Base-by-base conservation (phyloP, 139 green algal species). In the Yamagishiella unicocca region DNA sequence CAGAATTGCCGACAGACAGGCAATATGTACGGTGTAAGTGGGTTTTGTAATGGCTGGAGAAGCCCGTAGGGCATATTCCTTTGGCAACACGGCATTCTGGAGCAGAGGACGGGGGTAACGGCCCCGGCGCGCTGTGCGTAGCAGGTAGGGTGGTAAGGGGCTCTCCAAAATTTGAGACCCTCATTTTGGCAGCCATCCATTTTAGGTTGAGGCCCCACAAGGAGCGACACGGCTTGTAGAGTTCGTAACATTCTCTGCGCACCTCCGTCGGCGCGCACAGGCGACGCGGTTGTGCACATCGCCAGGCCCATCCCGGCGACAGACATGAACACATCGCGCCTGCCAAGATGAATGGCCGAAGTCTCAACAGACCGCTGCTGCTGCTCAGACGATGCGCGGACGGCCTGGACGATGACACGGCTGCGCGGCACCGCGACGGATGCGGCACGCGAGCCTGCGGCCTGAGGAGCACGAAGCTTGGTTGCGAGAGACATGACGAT, bases 231-330 rank as follows among this genome's bases (percentile, higher is more conserved):
- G 35, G n/a, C 67, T 9, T 75, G 33, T n/a, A 9, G 43, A 22
- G 24, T 40, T 10, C 29, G 8, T 21, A n/a, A 24, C 8, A 43
- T 64, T n/a, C 2, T 3, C 45, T 29, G 1, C 53, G 21, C 24
- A 83, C 76, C 76, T 53, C 54, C 76, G 25, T 83, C 76, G 33
- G 76, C 76, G 22, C 21, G 12, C 31, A 68, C 74, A 33, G 74
- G 76, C 54, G 31, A 70, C 31, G 5, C 35, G 6, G 35, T 6
- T 17, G 54, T 9, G 76, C 53, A 55, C 35, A 67, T 54, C 35
- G 54, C 55, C 53, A 83, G 33, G 37, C 53, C 76, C 54, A 83
- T 5, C 5, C 76, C 76, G 50, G 74, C 50, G 35, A 83, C 19
- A 21, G 76, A 83, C 35, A 83, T 27, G 6, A 83, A 6, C 33